Evolutionary conservation across 2,329 filamentous ascomycete species (phyloP), one percentile per base, ranked within the genome.

Genomic region (Talaromyces funiculosus): DNA sequence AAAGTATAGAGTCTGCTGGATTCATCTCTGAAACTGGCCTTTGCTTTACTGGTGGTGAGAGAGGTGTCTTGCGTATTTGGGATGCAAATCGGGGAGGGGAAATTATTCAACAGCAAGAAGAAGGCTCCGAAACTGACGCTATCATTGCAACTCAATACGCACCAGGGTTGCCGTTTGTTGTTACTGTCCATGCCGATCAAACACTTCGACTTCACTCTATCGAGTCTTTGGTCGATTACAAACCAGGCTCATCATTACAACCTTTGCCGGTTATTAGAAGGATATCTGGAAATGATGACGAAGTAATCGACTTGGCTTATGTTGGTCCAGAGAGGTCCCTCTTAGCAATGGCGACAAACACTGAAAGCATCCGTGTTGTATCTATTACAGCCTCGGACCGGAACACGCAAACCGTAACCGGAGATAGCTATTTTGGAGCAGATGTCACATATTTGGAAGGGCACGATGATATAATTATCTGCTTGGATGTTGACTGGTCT

Each of bases 221-320:
- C 31, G 69, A 73, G 31, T 62, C 73, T n/a, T 61, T 79, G 38
- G 68, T 68, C 22, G 64, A 66, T 42, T 73, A 72, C 61, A 71
- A 71, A 53, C 68, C 72, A 37, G 64, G 77, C 61, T 67, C 81
- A 71, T 68, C 78, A 75, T 70, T 89, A 77, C 73, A 78, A n/a
- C 77, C 84, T n/a, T 73, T 88, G 24, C 79, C 82, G 9, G 69
- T 87, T 0, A 82, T 90, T 47, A 86, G 90, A 66, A 85, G 91
- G 47, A 95, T 99, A 66, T 96, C 93, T 4, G 95, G 94, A 57
- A 97, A 94, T 6, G 92, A 97, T 73, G 95, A 99, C 72, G 94
- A 99, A 73, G 92, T 99, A 57, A 97, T 99, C 66, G 95, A 99
- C 71, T 79, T 99, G 35, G 90, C 88, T 31, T 97, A 94, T 69